Evolutionary conservation across 139 green algal genomes (phyloP), one percentile per base, ranked within the genome.

Genomic region (Chlamydomonas sphaeroides): DNA sequence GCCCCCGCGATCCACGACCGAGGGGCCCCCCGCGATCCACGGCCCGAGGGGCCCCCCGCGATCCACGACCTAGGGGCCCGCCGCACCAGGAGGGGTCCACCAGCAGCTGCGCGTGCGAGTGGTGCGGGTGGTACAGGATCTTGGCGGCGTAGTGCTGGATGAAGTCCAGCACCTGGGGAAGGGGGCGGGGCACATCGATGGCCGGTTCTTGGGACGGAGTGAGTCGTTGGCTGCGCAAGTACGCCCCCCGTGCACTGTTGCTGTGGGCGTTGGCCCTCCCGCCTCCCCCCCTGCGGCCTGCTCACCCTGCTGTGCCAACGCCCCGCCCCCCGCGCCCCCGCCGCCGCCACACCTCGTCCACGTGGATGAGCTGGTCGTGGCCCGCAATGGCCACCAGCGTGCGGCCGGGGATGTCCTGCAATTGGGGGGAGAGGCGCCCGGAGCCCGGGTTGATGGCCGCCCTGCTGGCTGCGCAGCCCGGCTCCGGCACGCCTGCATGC

Each of bases 351-450:
- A 90, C 86, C 72, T 89, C 80, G 21, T 89, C 80, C 25, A 80
- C 86, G 68, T 90, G 83, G 15, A 89, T 84, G 42, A 92, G 86
- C n/a, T 92, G 86, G 42, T 92, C 89, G 23, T 86, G 71, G 15
- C 88, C 88, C 21, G 51, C 72, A 28, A 92, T 71, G 25, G 89
- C 80, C 8, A 92, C 71, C 45, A 88, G 78, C 35, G 72, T 85
- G 53, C 71, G 59, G 5, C 59, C 53, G 0, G 87, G 87, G 35
- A 92, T 80, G 25, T 89, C 83, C 82, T 86, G 63, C n/a, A 10
- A 59, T n/a, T n/a, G n/a, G 32, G 20, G 32, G 63, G 15, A 10
- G 33, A 45, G 41, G 28, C n/a, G n/a, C n/a, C n/a, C n/a, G n/a
- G n/a, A n/a, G 63, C 10, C 15, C 5, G n/a, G 61, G 48, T 11